Conservation (phyloP, 306 rosid genomes). For the Lotus japonicus region DNA sequence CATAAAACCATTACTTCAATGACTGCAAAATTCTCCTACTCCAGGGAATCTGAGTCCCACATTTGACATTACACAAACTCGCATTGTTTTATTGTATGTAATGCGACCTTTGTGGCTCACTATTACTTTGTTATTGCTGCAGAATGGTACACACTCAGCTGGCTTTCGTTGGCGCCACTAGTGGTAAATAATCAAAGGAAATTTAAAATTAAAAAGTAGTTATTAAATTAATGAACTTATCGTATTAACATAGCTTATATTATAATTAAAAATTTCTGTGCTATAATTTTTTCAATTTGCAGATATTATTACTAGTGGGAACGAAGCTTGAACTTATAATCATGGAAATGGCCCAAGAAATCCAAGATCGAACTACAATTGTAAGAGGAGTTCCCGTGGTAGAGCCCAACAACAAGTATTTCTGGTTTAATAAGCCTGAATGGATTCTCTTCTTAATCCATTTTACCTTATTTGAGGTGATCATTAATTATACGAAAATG, state of each 20-base stretch:
- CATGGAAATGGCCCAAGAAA: slow-evolving; percentile 77
- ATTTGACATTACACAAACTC: too few species aligned
- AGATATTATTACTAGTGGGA: slow-evolving; percentile 55
- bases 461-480: slow-evolving; percentile 49
- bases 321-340: slow-evolving; percentile 53
- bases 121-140: not conserved
- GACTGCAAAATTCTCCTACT: too few species aligned
- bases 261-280: too few species aligned
- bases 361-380: slow-evolving; percentile 46
- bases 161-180: slow-evolving; percentile 51
- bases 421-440: slow-evolving; percentile 58
- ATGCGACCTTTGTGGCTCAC: not conserved
- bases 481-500: too few species aligned
- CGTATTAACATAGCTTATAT: not conserved
- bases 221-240: not conserved
- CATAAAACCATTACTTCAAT: too few species aligned
- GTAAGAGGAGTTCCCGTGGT: slow-evolving; percentile 56
- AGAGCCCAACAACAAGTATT: slow-evolving; percentile 58
- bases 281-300: not conserved
- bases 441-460: slow-evolving; percentile 59
- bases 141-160: slow-evolving; percentile 56
- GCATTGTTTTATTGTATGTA: not conserved
- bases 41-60: too few species aligned
- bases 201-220: not conserved
- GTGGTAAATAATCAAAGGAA: slow-evolving; percentile 26